Base-by-base conservation (phyloP, 2,329 filamentous ascomycete species). In the Thielaviopsis euricoi region DNA sequence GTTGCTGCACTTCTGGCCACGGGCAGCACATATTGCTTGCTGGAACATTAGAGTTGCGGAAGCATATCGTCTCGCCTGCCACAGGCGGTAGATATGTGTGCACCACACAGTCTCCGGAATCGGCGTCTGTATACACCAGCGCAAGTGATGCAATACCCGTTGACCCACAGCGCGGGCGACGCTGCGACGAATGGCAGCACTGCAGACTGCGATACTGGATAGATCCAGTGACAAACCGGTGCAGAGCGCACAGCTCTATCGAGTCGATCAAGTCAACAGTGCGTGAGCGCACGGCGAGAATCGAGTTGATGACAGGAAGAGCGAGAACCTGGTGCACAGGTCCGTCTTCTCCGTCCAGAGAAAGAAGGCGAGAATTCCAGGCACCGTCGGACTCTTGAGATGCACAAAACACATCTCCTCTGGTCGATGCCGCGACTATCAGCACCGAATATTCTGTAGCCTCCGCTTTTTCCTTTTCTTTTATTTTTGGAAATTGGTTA, bases 51-150 rank as follows among this genome's bases (percentile, higher is more conserved):
- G 71, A 70, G 59, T 75, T 72, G 51, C 75, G 74, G 55, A 83
- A 76, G 65, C 78, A 82, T 12, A 87, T 79, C 55, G 71, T 74
- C 64, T 74, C 77, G 40, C 69, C 74, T 12, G 79, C 77, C 29
- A 74, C 70, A 10, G 74, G 69, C 0, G 81, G 76, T 0, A 75
- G 71, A 64, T 83, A 86, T 0, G 77, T 83, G 56, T 86, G 81
- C 61, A 88, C 71, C 21, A 87, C 73, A 58, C 83, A 80, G 53
- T 83, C 77, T 12, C 79, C 76, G 0, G 78, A 79, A 21, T 81
- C 78, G 3, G 73, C 70, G 60, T 79, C 77, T 2, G 76, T 75
- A 65, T 87, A 88, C 13, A 77, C 79, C 22, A 89, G 68, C 0
- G 79, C 82, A n/a, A 89, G 72, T 15, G 77, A 82, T 26, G 74